phyloP scores from a whole-genome alignment of 176 grass and related monocot species.

The Triticum turgidum region DNA sequence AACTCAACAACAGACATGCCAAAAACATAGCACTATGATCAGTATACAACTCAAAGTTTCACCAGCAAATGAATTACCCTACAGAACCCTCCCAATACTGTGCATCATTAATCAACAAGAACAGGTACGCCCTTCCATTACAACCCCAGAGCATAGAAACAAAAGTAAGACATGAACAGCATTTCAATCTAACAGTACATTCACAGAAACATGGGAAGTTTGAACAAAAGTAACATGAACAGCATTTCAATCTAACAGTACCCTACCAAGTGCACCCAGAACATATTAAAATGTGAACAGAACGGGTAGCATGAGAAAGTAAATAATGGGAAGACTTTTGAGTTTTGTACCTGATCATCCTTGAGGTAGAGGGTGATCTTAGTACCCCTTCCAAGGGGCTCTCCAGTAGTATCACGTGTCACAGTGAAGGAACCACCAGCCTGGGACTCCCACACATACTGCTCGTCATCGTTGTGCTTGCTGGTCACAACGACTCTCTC shows the following conservation, averaged over 20 bases:
- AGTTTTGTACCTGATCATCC: constrained; percentile 83
- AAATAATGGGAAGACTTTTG: neutral
- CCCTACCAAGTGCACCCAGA: neutral
- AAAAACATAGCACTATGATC: no score
- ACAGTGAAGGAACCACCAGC: constrained; percentile 94
- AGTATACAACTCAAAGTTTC: neutral
- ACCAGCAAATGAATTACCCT: neutral
- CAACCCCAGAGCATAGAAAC: neutral
- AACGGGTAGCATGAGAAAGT: neutral
- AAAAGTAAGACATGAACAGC: no score
- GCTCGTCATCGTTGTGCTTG: constrained; percentile 98
- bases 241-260: neutral
- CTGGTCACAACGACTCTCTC: constrained; percentile 78
- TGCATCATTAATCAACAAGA: neutral
- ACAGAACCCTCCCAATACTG: neutral
- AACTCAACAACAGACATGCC: no score
- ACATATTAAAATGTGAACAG: neutral
- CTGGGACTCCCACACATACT: constrained; percentile 98
- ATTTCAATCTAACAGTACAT: no score
- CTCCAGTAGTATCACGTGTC: constrained; percentile 73
- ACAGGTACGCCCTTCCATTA: neutral
- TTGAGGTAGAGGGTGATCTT: constrained; percentile 95
- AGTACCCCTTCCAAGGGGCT: constrained; percentile 83
- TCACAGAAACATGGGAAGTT: no score
- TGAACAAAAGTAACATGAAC: no score